Conservation (phyloP, 805 yeast species). For the Isabelozyma rhagii region DNA sequence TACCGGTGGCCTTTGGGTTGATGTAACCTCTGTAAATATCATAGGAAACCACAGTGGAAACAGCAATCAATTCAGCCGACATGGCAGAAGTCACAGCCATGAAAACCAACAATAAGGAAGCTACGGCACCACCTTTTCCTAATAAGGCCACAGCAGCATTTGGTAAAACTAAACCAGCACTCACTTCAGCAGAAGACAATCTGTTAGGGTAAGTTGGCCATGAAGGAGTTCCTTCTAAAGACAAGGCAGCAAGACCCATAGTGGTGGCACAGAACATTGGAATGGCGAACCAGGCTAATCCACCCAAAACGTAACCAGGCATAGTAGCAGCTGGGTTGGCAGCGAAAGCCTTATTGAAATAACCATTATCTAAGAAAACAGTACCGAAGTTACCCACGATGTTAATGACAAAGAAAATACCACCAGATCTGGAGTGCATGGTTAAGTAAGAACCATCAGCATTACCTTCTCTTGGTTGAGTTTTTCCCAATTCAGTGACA, state of each 20-base stretch:
- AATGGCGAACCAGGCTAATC: slow-evolving; percentile 87
- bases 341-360: slow-evolving; percentile 87
- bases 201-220: slow-evolving; percentile 80
- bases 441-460: slow-evolving; percentile 86
- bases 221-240: slow-evolving; percentile 61
- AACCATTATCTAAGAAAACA: slow-evolving; percentile 82
- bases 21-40: slow-evolving; percentile 81
- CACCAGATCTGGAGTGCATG: slow-evolving; percentile 81
- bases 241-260: slow-evolving; percentile 81
- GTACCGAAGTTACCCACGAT: slow-evolving; percentile 89
- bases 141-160: slow-evolving; percentile 79
- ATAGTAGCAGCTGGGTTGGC: slow-evolving; percentile 75
- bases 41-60: slow-evolving; percentile 80
- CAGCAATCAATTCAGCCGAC: slow-evolving; percentile 88
- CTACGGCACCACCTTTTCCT: slow-evolving; percentile 88
- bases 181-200: slow-evolving; percentile 64
- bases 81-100: slow-evolving; percentile 93
- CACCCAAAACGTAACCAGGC: slow-evolving; percentile 87
- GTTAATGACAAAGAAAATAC: slow-evolving; percentile 83
- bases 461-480: slow-evolving; percentile 72
- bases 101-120: slow-evolving; percentile 72
- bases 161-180: slow-evolving; percentile 78
- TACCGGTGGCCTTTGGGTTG: slow-evolving; percentile 76
- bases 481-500: slow-evolving; percentile 56
- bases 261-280: slow-evolving; percentile 82